A percentile compares a stretch with the other conserved stretches of the same genome.
These are phyloP conservation scores for Monascus ruber DNA, from an alignment of 2,329 filamentous ascomycete genomes.

Conservation along the genomic window DNA sequence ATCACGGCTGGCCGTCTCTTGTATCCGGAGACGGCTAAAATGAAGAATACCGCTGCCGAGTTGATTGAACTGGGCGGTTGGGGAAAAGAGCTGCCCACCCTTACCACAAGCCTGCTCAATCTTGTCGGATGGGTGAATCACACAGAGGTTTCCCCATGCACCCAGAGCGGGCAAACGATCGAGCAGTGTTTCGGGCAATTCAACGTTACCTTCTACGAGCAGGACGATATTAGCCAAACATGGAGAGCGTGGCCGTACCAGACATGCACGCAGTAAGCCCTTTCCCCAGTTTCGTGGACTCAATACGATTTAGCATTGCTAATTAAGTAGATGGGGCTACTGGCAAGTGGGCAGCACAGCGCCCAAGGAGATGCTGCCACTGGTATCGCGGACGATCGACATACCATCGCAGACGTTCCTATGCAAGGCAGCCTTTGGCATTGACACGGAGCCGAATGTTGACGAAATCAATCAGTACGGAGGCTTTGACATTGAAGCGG, in stretches of 20 bases:
- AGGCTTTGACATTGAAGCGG: constrained; percentile 59
- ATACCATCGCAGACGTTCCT: constrained; percentile 50
- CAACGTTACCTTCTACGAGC: constrained; percentile 36
- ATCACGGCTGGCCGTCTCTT: constrained; percentile 38
- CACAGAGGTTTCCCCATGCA: constrained; percentile 31
- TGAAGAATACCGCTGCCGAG: constrained; percentile 29
- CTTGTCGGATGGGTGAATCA: constrained; percentile 44
- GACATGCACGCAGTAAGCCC: constrained; percentile 35
- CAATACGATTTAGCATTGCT: background rate
- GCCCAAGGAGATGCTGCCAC: constrained; percentile 50
- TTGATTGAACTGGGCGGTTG: constrained; percentile 41
- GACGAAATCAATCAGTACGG: constrained; percentile 65
- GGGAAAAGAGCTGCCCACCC: constrained; percentile 23
- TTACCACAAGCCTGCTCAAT: constrained; percentile 45
- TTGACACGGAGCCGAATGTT: constrained; percentile 51
- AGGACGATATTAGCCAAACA: constrained; percentile 31
- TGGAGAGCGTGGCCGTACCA: constrained; percentile 49
- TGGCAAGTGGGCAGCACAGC: constrained; percentile 62
- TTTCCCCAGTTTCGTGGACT: background rate
- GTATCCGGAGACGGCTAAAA: constrained; percentile 29
- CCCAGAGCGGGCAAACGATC: constrained; percentile 25
- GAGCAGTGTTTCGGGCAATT: constrained; percentile 43
- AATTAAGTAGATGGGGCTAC: constrained; percentile 56
- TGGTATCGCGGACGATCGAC: constrained; percentile 61
- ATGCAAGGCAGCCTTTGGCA: constrained; percentile 60